A percentile compares a stretch with the other conserved stretches of the same genome.
Conservation (phyloP, 2,329 filamentous ascomycete genomes). For the Lecanicillium sp. region DNA sequence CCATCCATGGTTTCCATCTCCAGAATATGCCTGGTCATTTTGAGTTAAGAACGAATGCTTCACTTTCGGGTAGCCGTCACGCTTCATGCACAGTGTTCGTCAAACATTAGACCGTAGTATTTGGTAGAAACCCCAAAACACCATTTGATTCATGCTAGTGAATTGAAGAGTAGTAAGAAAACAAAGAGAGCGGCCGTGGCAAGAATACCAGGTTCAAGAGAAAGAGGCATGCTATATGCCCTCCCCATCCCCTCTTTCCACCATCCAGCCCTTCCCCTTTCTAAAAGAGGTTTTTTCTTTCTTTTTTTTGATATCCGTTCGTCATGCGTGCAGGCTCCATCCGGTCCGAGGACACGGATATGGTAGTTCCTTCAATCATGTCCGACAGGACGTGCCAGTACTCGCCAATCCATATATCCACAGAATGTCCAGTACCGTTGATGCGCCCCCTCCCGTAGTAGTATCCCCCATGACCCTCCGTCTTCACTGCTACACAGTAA, state of each 20-base stretch:
- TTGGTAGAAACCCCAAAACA: slow-evolving; percentile 34
- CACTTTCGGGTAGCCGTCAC: too few species aligned
- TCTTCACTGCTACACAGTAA: slow-evolving; percentile 5
- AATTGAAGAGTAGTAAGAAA: slow-evolving; percentile 18
- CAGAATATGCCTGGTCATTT: too few species aligned
- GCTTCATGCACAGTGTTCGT: too few species aligned
- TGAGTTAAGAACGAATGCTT: too few species aligned
- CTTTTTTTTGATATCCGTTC: slow-evolving; percentile 1
- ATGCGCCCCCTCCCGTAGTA: background rate
- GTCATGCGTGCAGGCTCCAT: background rate
- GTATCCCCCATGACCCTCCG: background rate
- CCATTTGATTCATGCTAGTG: slow-evolving; percentile 36
- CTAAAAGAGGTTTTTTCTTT: slow-evolving; percentile 4
- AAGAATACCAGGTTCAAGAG: too few species aligned
- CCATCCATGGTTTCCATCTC: too few species aligned
- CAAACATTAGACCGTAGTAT: slow-evolving; percentile 3
- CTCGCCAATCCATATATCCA: slow-evolving; percentile 14
- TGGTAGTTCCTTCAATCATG: too few species aligned
- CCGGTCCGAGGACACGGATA: slow-evolving; percentile 5
- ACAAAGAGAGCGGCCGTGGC: slow-evolving; percentile 3
- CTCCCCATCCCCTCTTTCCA: too few species aligned
- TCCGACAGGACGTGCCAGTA: slow-evolving; percentile 14
- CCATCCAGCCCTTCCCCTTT: slow-evolving; percentile 2
- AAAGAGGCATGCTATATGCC: too few species aligned
- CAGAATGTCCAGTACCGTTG: slow-evolving; percentile 18